Base-by-base conservation (phyloP, 2,329 filamentous ascomycete genomes). In the Sclerotinia minor region DNA sequence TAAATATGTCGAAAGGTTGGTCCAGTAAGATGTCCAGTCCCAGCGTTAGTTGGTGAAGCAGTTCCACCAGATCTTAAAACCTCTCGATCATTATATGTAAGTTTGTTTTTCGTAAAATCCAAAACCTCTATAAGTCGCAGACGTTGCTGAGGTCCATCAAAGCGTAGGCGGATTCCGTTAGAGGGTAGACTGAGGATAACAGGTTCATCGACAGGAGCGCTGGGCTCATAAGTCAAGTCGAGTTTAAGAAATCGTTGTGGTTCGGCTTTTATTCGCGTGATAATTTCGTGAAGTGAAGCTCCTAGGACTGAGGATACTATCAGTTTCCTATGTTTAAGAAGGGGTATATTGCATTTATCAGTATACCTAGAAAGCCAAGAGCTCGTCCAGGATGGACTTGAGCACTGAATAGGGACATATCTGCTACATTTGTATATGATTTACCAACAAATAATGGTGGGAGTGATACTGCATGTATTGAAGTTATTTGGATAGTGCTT, bases 91-190 rank as follows among this genome's bases (percentile, higher is more conserved):
- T 92, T 95, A 80, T 97, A 96, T 24, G 89, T 88, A 70, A 98
- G 87, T 70, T 89, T 86, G 70, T 88, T 92, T 78, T 92, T 95
- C 58, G 90, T 88, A 77, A 99, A 97, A 80, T 98, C 93, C 65
- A 92, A 80, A 9, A 98, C 87, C 79, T 99, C 95, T 73, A 99
- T 92, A 70, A 99, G 81, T 3, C 95, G 91, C 53, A 99, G 82
- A 47, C 94, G 88, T 79, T 99, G 95, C 75, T 98, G 94, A 5
- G 92, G 89, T 0, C 94, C 95, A 77, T 99, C 95, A 76, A 99
- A 99, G 53, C 92, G 92, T 65, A 99, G 81, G 17, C 94, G 90
- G 41, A 99, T 79, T 38, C 95, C 95, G 79, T 98, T 99, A 4
- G 87, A 85, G 0, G 94, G 91, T 5, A 99, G 85, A 24, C 84